A percentile compares a stretch with the other conserved stretches of the same genome.
Conservation (phyloP, 192 early-diverging fungal genomes). For the Backusella australiensis region DNA sequence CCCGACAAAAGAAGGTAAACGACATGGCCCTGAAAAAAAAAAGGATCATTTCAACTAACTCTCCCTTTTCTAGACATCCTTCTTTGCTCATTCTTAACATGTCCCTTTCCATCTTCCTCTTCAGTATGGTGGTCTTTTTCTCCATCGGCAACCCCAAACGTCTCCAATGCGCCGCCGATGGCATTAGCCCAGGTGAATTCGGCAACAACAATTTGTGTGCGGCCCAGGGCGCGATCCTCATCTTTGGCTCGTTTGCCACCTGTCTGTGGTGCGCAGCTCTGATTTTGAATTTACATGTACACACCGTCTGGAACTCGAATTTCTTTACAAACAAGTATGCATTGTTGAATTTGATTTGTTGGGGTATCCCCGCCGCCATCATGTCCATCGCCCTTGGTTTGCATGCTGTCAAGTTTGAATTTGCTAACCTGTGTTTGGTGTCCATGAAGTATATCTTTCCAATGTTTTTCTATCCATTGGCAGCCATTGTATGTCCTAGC, state of each 20-base stretch:
- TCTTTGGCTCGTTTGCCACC: slow-evolving; percentile 46
- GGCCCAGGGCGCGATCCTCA: slow-evolving; percentile 46
- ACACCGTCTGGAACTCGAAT: slow-evolving; percentile 57
- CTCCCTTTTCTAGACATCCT: slow-evolving; percentile 34
- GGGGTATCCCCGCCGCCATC: slow-evolving; percentile 46
- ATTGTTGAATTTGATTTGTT: slow-evolving; percentile 43
- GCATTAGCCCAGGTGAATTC: slow-evolving; percentile 37
- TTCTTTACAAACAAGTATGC: slow-evolving; percentile 44
- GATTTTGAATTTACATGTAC: slow-evolving; percentile 51
- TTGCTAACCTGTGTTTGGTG: slow-evolving; percentile 49
- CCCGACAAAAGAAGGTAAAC: slow-evolving; percentile 45
- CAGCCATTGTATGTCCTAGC: slow-evolving; percentile 44
- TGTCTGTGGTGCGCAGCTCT: slow-evolving; percentile 41
- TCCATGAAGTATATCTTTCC: slow-evolving; percentile 34
- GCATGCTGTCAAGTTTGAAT: slow-evolving; percentile 46
- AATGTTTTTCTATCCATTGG: slow-evolving; percentile 56
- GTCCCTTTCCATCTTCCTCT: slow-evolving; percentile 46
- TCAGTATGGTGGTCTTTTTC: slow-evolving; percentile 46
- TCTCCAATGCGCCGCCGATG: slow-evolving; percentile 42
- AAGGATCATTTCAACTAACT: neutral
- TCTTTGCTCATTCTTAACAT: slow-evolving; percentile 47
- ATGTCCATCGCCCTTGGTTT: slow-evolving; percentile 37
- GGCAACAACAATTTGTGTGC: slow-evolving; percentile 47
- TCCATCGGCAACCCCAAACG: slow-evolving; percentile 37
- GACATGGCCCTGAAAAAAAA: neutral